Evolutionary conservation across 768 basidiomycete species (phyloP).

Genomic region (Leccinum fibrillosum): DNA sequence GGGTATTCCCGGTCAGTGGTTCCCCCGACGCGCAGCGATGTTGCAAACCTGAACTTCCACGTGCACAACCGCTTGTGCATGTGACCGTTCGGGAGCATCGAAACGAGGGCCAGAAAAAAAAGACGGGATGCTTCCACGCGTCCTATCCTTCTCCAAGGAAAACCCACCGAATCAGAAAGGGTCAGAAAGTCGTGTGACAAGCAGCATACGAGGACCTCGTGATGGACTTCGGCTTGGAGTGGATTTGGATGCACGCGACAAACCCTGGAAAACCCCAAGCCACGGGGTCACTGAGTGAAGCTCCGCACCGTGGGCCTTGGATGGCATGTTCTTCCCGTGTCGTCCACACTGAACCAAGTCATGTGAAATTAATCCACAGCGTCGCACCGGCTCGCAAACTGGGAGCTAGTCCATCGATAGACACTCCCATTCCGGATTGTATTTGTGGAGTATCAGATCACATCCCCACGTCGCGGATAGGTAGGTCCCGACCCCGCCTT

Average conservation of each 20-base stretch:
- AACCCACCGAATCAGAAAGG: slow-evolving; percentile 7
- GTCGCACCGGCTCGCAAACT: slow-evolving; percentile 11
- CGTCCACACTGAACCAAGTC: slow-evolving; percentile 7
- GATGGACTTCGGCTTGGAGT: neutral
- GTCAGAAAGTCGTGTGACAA: slow-evolving; percentile 16
- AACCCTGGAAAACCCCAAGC: slow-evolving; percentile 1
- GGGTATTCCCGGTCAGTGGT: neutral
- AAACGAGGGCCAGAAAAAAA: neutral
- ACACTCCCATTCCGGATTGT: slow-evolving; percentile 1
- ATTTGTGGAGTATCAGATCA: slow-evolving; percentile 11
- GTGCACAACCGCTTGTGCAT: neutral
- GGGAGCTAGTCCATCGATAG: slow-evolving; percentile 5
- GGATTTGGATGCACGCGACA: neutral
- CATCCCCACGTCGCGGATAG: slow-evolving; percentile 21
- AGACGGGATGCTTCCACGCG: neutral
- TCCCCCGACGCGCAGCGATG: neutral
- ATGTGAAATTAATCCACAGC: neutral
- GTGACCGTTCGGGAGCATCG: neutral
- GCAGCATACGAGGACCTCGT: neutral
- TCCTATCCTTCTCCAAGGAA: neutral
- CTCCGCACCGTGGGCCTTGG: slow-evolving; percentile 1
- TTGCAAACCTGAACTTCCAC: neutral
- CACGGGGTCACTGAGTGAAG: slow-evolving; percentile 1
- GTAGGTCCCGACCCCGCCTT: slow-evolving; percentile 9
- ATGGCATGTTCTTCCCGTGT: slow-evolving; percentile 12